Evolutionary conservation across 768 basidiomycete genomes (phyloP).

Genomic region (Boletus coccyginus): DNA sequence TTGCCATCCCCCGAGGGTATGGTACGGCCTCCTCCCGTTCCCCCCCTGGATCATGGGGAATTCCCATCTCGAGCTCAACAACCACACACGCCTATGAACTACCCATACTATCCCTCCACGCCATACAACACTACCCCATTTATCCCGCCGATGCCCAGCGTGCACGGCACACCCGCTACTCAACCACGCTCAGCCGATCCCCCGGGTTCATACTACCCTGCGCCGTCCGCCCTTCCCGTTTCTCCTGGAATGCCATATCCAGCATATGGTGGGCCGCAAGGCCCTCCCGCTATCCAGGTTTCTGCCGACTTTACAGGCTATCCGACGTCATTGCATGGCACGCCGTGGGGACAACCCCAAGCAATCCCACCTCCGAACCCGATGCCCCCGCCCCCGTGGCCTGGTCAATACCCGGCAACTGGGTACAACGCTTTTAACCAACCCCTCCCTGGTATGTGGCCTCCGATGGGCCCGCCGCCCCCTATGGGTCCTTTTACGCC

Average conservation of each 20-base stretch:
- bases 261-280: conserved; percentile 9
- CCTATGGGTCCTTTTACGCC: conserved; percentile 23
- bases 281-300: conserved; percentile 6
- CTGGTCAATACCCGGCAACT: conserved; percentile 16
- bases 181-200: conserved; percentile 24
- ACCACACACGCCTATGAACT: conserved; percentile 34
- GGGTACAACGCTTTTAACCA: conserved; percentile 31
- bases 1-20: conserved; percentile 33
- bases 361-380: conserved; percentile 21
- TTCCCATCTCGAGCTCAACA: conserved; percentile 35
- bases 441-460: conserved; percentile 30
- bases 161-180: conserved; percentile 23
- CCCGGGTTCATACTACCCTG: conserved; percentile 32
- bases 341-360: conserved; percentile 26
- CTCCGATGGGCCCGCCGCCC: conserved; percentile 5
- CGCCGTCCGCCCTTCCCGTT: conserved; percentile 28
- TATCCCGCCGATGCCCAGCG: conserved; percentile 34
- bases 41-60: conserved; percentile 26
- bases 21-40: conserved; percentile 37
- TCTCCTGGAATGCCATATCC: conserved; percentile 13
- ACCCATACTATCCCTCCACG: conserved; percentile 38
- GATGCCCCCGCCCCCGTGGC: conserved; percentile 22
- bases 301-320: conserved; percentile 35
- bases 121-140: conserved; percentile 39
- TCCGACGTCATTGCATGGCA: conserved; percentile 22